Percentiles rank a stretch among this genome's conserved stretches.
These are phyloP conservation scores for Moesziomyces sp. DNA, from an alignment of 1,284 basidiomycete species.

Conservation along the genomic window DNA sequence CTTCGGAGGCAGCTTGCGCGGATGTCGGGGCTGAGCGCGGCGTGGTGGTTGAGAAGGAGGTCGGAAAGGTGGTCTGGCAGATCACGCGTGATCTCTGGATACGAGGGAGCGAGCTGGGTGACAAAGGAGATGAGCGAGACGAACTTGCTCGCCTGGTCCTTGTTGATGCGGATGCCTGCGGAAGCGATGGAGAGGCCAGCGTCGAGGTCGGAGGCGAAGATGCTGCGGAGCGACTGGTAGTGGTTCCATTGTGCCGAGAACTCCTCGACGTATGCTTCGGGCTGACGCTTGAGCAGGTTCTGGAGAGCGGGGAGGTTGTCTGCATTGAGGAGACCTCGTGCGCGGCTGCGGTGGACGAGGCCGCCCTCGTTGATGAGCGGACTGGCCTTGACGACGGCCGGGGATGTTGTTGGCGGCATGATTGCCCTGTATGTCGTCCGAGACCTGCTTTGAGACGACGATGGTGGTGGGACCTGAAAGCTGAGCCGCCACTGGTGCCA, in stretches of 20 bases:
- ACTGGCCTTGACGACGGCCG: constrained; percentile 38
- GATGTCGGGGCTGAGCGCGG: constrained; percentile 60
- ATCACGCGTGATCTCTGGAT: constrained; percentile 56
- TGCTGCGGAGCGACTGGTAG: constrained; percentile 85
- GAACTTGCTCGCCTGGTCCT: constrained; percentile 61
- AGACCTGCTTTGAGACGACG: background rate
- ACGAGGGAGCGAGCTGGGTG: constrained; percentile 73
- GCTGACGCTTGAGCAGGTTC: constrained; percentile 93
- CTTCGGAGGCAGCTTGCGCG: constrained; percentile 52
- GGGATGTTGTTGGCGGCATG: constrained; percentile 38
- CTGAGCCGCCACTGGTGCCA: background rate
- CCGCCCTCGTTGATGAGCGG: constrained; percentile 61
- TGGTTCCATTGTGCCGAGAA: constrained; percentile 99
- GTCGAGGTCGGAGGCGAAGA: constrained; percentile 72
- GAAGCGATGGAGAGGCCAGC: constrained; percentile 11
- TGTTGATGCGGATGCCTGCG: constrained; percentile 43
- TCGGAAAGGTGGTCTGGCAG: constrained; percentile 57
- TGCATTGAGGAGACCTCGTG: constrained; percentile 64
- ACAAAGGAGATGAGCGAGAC: constrained; percentile 60
- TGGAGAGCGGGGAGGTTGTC: constrained; percentile 78
- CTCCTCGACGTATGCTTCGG: constrained; percentile 90
- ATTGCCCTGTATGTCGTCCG: background rate
- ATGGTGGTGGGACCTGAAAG: background rate
- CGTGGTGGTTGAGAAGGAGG: constrained; percentile 63
- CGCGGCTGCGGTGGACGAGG: constrained; percentile 59